Conservation (phyloP, 2,329 filamentous ascomycete genomes). For the Penicillium sp. region DNA sequence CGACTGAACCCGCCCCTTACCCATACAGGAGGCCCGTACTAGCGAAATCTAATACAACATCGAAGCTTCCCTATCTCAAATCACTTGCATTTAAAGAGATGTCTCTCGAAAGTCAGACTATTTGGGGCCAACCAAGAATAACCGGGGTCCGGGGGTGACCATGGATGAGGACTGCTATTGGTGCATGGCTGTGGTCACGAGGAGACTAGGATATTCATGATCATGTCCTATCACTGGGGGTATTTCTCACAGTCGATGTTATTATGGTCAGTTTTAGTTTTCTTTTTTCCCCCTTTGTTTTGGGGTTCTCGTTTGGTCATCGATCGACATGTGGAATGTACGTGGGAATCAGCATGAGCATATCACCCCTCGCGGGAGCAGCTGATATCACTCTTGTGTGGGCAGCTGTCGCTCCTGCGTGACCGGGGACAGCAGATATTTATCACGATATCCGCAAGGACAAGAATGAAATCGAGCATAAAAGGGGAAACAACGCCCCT, state of each 20-base stretch:
- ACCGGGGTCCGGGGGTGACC: neutral
- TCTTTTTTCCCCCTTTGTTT: neutral
- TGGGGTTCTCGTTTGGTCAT: conserved; percentile 5
- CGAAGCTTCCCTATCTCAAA: neutral
- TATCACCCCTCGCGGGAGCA: conserved; percentile 7
- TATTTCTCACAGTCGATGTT: neutral
- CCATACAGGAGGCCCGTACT: neutral
- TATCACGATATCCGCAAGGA: neutral
- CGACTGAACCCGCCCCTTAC: neutral
- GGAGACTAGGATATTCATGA: neutral
- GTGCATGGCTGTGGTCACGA: neutral
- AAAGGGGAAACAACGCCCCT: neutral
- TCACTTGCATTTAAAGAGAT: neutral
- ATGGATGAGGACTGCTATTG: neutral
- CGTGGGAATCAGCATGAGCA: conserved; percentile 6
- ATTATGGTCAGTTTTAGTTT: neutral
- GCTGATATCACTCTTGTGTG: conserved; percentile 8
- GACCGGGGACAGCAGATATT: neutral
- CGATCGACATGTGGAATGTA: conserved; percentile 19
- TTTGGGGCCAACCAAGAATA: neutral
- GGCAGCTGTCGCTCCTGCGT: conserved; percentile 9
- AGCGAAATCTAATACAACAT: neutral
- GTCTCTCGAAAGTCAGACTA: too few relatives aligned
- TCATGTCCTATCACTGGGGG: conserved; percentile 9
- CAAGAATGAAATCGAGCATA: neutral